Percentiles rank a stretch among this genome's conserved stretches.
These are phyloP conservation scores for Lachancea thermotolerans DNA, from an alignment of 805 yeast species.

Conservation along the genomic window DNA sequence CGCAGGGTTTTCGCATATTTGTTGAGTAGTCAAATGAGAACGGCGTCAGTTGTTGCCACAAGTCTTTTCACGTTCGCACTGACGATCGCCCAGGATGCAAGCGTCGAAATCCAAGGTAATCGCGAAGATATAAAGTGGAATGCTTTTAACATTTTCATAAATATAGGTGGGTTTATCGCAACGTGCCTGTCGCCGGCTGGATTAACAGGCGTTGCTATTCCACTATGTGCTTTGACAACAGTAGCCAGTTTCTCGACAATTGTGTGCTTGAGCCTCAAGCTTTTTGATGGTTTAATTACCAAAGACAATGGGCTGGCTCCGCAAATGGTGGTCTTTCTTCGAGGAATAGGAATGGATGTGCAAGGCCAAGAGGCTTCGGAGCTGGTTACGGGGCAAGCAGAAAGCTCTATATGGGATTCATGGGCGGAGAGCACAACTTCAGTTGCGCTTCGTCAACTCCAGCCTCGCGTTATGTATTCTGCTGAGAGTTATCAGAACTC, in stretches of 20 bases:
- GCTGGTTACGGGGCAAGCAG: background rate
- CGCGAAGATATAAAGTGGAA: slow-evolving; percentile 6
- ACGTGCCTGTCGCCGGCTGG: slow-evolving; percentile 5
- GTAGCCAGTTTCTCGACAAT: slow-evolving; percentile 5
- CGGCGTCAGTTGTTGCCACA: background rate
- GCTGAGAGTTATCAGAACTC: background rate
- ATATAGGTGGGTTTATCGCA: slow-evolving; percentile 2
- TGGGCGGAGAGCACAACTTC: slow-evolving; percentile 3
- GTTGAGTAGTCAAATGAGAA: background rate
- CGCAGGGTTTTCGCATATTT: too few species aligned
- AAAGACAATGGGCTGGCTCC: slow-evolving; percentile 1
- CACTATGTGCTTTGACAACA: slow-evolving; percentile 6
- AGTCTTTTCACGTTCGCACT: background rate
- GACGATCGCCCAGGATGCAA: background rate
- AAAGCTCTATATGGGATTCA: background rate
- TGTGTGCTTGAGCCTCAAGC: background rate
- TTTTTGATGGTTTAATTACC: slow-evolving; percentile 6
- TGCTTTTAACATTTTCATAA: slow-evolving; percentile 3
- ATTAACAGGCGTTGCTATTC: slow-evolving; percentile 4
- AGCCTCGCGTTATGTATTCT: background rate
- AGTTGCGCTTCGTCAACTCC: background rate
- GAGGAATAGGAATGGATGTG: slow-evolving; percentile 1
- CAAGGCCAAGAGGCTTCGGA: background rate
- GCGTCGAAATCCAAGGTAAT: slow-evolving; percentile 1
- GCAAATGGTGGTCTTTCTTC: slow-evolving; percentile 2